These are phyloP conservation scores for Carex sylvatica DNA, from an alignment of 202 grass and related monocot species.

Conservation along the genomic window DNA sequence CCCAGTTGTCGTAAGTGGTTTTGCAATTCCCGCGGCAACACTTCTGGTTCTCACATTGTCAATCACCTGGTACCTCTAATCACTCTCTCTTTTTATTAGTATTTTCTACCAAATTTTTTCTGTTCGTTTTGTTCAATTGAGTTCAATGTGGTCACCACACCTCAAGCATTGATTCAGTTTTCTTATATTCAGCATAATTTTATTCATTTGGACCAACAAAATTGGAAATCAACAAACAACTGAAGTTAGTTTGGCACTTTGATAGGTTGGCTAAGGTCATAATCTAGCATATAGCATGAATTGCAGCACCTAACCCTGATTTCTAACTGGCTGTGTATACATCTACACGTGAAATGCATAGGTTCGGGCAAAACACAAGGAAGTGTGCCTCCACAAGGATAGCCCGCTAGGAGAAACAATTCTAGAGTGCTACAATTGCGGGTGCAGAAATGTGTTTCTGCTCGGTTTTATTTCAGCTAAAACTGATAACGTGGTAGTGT, in stretches of 20 bases:
- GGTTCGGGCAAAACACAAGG: slow-evolving; percentile 97
- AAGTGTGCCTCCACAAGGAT: slow-evolving; percentile 98
- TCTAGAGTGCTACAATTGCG: slow-evolving; percentile 98
- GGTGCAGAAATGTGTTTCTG: slow-evolving; percentile 95
- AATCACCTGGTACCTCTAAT: slow-evolving; percentile 67
- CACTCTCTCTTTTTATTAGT: not conserved
- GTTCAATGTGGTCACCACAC: not conserved
- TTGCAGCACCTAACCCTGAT: not conserved
- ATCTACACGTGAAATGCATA: slow-evolving; percentile 26
- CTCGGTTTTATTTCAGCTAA: slow-evolving; percentile 99
- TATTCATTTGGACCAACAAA: not conserved
- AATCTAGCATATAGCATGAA: not conserved
- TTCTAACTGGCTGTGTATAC: not conserved
- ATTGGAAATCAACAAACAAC: not conserved
- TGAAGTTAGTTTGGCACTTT: not conserved
- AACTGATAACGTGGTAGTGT: slow-evolving; percentile 91
- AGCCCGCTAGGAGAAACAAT: slow-evolving; percentile 93
- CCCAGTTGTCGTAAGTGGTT: slow-evolving; percentile 98
- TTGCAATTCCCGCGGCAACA: slow-evolving; percentile 95
- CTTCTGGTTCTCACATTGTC: slow-evolving; percentile 94
- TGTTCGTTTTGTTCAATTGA: not conserved
- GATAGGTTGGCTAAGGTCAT: not conserved
- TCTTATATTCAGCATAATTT: not conserved
- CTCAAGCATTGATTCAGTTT: not conserved
- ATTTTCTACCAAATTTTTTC: not conserved